phyloP scores from a whole-genome alignment of 164 flowering plant species.

The Vitis labrusca region DNA sequence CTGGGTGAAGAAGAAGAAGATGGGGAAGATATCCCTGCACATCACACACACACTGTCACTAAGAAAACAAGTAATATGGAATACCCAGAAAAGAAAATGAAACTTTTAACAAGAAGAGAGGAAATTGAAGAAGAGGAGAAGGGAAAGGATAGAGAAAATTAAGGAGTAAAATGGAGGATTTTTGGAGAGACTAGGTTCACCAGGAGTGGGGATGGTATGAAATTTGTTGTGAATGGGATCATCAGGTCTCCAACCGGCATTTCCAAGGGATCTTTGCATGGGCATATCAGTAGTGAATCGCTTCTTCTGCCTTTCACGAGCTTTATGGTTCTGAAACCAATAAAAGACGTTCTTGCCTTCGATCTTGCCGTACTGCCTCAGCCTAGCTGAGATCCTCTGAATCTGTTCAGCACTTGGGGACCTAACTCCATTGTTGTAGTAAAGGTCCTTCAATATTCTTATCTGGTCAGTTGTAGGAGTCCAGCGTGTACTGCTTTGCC shows the following conservation, averaged over 20 bases:
- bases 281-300: conserved; percentile 45
- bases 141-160: neutral
- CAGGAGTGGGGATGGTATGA: conserved; percentile 16
- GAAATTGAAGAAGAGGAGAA: neutral
- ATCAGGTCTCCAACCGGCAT: conserved; percentile 20
- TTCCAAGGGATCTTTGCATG: conserved; percentile 24
- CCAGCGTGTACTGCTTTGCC: conserved; percentile 80
- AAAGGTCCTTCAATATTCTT: conserved; percentile 80
- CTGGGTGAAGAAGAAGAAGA: conserved; percentile 39
- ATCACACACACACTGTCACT: conserved; percentile 2
- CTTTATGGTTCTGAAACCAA: conserved; percentile 99
- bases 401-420: conserved; percentile 92
- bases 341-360: conserved; percentile 99
- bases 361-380: conserved; percentile 88
- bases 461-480: conserved; percentile 95
- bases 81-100: neutral
- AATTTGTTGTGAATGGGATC: conserved; percentile 25
- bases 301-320: conserved; percentile 93
- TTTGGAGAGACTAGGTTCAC: neutral
- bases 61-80: neutral
- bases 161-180: too few species aligned
- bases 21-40: conserved; percentile 36
- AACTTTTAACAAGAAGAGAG: too few species aligned
- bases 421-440: conserved; percentile 88
- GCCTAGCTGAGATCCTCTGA: conserved; percentile 79